phyloP scores from a whole-genome alignment of 2,329 filamentous ascomycete genomes.

The Orbilia ellipsospora region DNA sequence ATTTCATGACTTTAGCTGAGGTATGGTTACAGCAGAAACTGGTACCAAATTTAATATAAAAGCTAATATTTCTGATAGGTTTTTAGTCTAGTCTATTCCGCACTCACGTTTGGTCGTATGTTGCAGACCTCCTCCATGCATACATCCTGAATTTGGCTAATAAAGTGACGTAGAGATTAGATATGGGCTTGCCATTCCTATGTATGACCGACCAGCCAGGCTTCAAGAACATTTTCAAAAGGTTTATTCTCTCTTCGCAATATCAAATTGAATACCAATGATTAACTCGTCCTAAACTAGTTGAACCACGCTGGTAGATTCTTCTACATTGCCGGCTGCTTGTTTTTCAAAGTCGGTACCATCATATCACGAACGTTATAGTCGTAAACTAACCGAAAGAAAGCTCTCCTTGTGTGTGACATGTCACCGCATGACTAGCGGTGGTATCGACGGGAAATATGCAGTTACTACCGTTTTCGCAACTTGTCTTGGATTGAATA shows the following conservation, averaged over 20 bases:
- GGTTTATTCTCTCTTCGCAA: not conserved
- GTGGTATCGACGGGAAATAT: conserved; percentile 25
- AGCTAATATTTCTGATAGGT: conserved; percentile 13
- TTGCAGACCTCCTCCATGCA: not conserved
- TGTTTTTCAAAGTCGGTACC: conserved; percentile 35
- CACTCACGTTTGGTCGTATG: conserved; percentile 26
- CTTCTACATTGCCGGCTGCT: conserved; percentile 32
- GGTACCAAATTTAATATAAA: not conserved
- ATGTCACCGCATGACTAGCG: conserved; percentile 39
- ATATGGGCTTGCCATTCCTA: conserved; percentile 37
- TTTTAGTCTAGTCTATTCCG: conserved; percentile 22
- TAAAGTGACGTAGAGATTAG: conserved; percentile 21
- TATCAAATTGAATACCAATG: not conserved
- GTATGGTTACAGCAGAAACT: conserved; percentile 1
- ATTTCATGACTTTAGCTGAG: conserved; percentile 30
- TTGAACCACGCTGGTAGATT: conserved; percentile 27
- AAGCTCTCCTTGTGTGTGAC: conserved; percentile 45
- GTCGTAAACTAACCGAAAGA: not conserved
- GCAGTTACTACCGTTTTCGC: conserved; percentile 8
- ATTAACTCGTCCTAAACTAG: conserved; percentile 5
- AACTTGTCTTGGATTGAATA: conserved; percentile 18
- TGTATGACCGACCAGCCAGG: conserved; percentile 22
- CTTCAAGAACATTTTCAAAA: conserved; percentile 22
- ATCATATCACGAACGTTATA: too few species aligned
- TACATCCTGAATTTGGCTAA: not conserved